phyloP scores from a whole-genome alignment of 805 yeast species.

The Yamadazyma olivae region DNA sequence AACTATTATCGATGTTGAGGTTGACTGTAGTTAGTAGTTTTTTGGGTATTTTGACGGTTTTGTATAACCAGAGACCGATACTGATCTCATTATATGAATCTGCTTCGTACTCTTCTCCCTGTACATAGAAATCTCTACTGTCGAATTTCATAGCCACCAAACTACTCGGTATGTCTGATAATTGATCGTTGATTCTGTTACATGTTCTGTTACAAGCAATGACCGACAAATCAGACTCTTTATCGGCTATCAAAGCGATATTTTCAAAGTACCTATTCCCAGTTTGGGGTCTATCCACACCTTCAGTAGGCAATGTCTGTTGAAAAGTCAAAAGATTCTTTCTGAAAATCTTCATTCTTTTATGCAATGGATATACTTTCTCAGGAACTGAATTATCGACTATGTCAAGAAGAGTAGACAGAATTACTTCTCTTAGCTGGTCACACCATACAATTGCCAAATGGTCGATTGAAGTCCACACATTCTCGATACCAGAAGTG shows the following conservation, averaged over 20 bases:
- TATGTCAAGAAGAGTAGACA: conserved; percentile 56
- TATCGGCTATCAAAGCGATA: not conserved
- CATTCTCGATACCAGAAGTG: conserved; percentile 82
- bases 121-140: conserved; percentile 5
- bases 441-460: conserved; percentile 96
- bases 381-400: conserved; percentile 45
- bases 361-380: conserved; percentile 50
- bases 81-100: too few relatives aligned
- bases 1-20: conserved; percentile 9
- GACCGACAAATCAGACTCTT: not conserved
- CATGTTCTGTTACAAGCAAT: conserved; percentile 1
- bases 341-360: conserved; percentile 60
- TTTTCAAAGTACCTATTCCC: not conserved
- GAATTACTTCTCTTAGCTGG: conserved; percentile 68
- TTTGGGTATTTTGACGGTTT: not conserved
- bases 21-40: conserved; percentile 6
- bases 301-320: not conserved
- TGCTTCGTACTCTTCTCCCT: not conserved
- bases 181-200: conserved; percentile 1
- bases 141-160: conserved; percentile 1
- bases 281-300: not conserved
- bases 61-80: not conserved
- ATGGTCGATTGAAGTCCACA: conserved; percentile 95
- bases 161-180: conserved; percentile 1
- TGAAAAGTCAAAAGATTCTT: conserved; percentile 1